Evolutionary conservation across 73 alveolate species (phyloP), one percentile per base, ranked within the genome.

Genomic region (Paramecium primaurelia): DNA sequence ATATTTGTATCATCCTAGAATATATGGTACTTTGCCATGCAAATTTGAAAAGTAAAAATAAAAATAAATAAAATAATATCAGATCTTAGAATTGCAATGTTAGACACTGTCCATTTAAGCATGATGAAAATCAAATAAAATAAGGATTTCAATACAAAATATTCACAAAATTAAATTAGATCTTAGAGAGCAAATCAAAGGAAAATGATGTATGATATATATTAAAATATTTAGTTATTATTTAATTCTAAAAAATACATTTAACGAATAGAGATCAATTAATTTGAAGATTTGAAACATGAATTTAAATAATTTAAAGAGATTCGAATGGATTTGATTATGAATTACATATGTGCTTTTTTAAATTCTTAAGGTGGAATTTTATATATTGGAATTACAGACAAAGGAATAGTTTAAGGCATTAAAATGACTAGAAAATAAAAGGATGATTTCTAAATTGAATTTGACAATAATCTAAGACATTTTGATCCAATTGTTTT

Each of bases 301-400:
- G 95, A 91, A 25, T 91, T 91, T 51, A 91, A 91, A 38, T 12
- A 87, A 32, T 80, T 64, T 58, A 83, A 68, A 54, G 86, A 45
- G 28, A 45, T 71, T 22, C 54, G 93, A 12, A 25, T 86, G 34
- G 95, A 91, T 44, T n/a, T 91, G 6, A 91, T 91, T 4, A 28
- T 49, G 42, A 68, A 87, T 47, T 91, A 91, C 54, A 77, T 91
- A n/a, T 85, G 86, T 30, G 95, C 95, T 32, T 91, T 91, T 80
- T 45, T 91, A n/a, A 91, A 91, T 32, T 60, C 95, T 18, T 42
- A 45, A 84, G 95, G 95, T 3, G 95, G 95, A 71, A 91, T 69
- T 12, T 54, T 91, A 84, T 91, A 77, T 91, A 77, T 77, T 80
- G 95, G 95, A 49, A 91, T 91, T 6, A 80, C 58, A 14, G 95